Base-by-base conservation (phyloP, 2,329 filamentous ascomycete genomes). In the Epichloe festucae region DNA sequence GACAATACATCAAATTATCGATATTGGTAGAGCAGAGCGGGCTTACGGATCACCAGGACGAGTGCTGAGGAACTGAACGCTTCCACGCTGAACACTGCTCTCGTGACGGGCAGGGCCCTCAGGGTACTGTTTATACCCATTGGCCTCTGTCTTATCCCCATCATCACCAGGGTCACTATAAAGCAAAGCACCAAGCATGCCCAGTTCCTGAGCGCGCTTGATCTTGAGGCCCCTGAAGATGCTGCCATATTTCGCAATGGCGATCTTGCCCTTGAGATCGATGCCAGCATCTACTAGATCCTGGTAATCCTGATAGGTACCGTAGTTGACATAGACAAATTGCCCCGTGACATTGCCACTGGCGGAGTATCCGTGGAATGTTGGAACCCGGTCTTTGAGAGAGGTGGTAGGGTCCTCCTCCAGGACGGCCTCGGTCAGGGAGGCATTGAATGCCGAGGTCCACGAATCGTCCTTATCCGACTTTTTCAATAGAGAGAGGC, bases 341-440 rank as follows among this genome's bases (percentile, higher is more conserved):
- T 81, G 79, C 3, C 81, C 89, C 0, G 91, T 96, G 46, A 94
- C 91, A 65, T 97, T 95, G 31, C 91, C 91, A 54, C 76, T 90
- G 4, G 89, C 89, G 4, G 89, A 95, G 67, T 96, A 97, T 50
- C 91, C 93, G 63, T 97, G 91, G 71, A 97, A 97, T 0, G 85
- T 91, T 1, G 91, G 89, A 23, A 97, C 77, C 34, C 88, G 76
- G 60, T 89, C 78, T 10, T 77, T 68, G 45, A 89, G 72, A 21
- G 81, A 77, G 17, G 82, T 89, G 0, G 89, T 94, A 3, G 82
- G 78, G 64, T 98, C 93, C 49, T 95, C 84, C 0, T 88, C 76
- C 5, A 97, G 71, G 2, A 91, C 76, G 62, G 95, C 89, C 66
- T 98, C 93, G 59, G 87, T 81, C 41, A 97, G 70, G 1, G 80